Conservation (phyloP, 345 rosid species). For the Eucalyptus sideroxylon region DNA sequence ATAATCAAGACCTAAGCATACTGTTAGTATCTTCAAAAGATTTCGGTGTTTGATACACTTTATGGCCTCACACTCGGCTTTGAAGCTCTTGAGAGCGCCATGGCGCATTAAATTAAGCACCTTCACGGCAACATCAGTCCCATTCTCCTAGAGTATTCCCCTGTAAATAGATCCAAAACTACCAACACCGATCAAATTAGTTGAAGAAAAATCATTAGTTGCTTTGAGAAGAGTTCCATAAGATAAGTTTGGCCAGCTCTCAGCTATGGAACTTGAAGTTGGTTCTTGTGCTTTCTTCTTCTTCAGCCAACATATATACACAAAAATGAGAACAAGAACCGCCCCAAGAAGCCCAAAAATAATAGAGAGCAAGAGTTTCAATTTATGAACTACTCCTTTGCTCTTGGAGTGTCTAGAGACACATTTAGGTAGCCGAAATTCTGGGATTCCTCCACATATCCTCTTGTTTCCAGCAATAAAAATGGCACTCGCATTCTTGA, state of each 20-base stretch:
- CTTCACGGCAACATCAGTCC: neutral
- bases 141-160: neutral
- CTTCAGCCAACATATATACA: neutral
- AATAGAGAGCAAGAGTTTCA: neutral
- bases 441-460: slow-evolving; percentile 3
- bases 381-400: neutral
- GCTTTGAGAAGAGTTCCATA: neutral
- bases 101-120: neutral
- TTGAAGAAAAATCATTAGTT: neutral
- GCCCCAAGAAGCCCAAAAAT: neutral
- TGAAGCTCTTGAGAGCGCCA: neutral
- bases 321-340: neutral
- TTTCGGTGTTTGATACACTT: neutral
- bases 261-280: neutral
- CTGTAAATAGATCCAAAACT: neutral
- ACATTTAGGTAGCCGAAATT: neutral
- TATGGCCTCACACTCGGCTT: neutral
- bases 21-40: neutral
- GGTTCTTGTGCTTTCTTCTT: neutral
- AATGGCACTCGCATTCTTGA: slow-evolving; percentile 1
- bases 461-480: slow-evolving; percentile 4
- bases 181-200: neutral
- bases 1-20: neutral
- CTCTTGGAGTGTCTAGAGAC: neutral
- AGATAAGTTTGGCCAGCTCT: neutral